Conservation (phyloP, 495 filamentous ascomycete genomes). For the Parachaetomium inaequale region DNA sequence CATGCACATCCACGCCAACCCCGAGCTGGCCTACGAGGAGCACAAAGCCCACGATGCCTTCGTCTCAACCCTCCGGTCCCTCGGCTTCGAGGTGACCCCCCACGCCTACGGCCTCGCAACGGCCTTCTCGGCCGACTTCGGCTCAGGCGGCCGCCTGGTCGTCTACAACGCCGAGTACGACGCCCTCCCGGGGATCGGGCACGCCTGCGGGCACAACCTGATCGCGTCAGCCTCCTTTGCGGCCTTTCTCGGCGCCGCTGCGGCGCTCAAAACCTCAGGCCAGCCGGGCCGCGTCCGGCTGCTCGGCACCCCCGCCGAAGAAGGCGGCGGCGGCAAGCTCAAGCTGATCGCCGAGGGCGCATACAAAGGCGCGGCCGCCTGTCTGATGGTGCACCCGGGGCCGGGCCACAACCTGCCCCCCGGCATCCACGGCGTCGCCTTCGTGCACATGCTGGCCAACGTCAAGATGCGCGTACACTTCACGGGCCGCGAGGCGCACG, state of each 20-base stretch:
- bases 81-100: slow-evolving; percentile 44
- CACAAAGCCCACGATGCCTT: slow-evolving; percentile 52
- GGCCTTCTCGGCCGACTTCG: slow-evolving; percentile 51
- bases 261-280: slow-evolving; percentile 46
- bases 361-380: slow-evolving; percentile 46
- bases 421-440: slow-evolving; percentile 31
- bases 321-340: slow-evolving; percentile 52
- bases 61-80: slow-evolving; percentile 36
- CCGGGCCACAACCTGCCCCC: slow-evolving; percentile 33
- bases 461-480: slow-evolving; percentile 47
- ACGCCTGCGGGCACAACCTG: slow-evolving; percentile 62
- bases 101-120: slow-evolving; percentile 51
- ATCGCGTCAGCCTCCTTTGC: slow-evolving; percentile 61
- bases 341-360: slow-evolving; percentile 49
- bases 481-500: slow-evolving; percentile 51
- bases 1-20: slow-evolving; percentile 49
- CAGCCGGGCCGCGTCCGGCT: slow-evolving; percentile 56
- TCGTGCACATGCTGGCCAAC: slow-evolving; percentile 51
- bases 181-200: slow-evolving; percentile 42
- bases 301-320: slow-evolving; percentile 68
- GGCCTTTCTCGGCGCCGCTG: slow-evolving; percentile 54
- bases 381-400: slow-evolving; percentile 54
- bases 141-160: slow-evolving; percentile 48
- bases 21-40: slow-evolving; percentile 55
- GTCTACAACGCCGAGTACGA: slow-evolving; percentile 59